A percentile compares a stretch with the other conserved stretches of the same genome.
Conservation (phyloP, 2,329 filamentous ascomycete genomes). For the Cercospora sp. region DNA sequence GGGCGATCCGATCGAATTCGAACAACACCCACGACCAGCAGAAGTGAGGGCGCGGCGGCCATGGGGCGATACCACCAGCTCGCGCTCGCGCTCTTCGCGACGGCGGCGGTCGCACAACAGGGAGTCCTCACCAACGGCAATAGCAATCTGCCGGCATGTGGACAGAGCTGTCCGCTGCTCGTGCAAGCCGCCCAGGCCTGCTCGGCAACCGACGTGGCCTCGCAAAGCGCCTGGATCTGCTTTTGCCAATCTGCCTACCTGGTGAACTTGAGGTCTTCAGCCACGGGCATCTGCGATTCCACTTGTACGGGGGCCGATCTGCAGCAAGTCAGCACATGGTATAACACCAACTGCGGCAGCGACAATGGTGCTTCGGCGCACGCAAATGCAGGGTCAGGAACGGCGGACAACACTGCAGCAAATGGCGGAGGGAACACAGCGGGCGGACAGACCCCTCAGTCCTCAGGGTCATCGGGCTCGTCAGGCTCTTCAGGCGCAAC, state of each 20-base stretch:
- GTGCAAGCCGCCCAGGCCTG: conserved; percentile 69
- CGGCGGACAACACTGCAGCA: conserved; percentile 15
- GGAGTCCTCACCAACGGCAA: conserved; percentile 37
- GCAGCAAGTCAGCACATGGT: conserved; percentile 67
- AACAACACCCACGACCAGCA: background rate
- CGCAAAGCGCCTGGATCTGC: conserved; percentile 61
- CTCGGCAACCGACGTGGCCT: conserved; percentile 50
- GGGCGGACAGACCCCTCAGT: background rate
- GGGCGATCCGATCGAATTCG: background rate
- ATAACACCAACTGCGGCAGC: conserved; percentile 61
- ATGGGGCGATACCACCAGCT: conserved; percentile 7
- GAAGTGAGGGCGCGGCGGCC: conserved; percentile 1
- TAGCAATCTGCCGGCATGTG: conserved; percentile 41
- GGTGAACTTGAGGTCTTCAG: conserved; percentile 56
- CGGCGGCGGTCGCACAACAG: conserved; percentile 27
- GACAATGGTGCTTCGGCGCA: conserved; percentile 44
- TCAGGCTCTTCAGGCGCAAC: background rate
- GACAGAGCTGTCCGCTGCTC: conserved; percentile 38
- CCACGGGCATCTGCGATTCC: conserved; percentile 57
- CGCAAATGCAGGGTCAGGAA: conserved; percentile 20
- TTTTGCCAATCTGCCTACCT: conserved; percentile 70
- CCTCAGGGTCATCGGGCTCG: background rate
- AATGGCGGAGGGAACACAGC: background rate
- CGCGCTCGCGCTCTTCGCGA: conserved; percentile 2
- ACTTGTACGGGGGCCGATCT: conserved; percentile 51